Percentiles rank a stretch among this genome's conserved stretches.
Evolutionary conservation across 2,329 filamentous ascomycete genomes (phyloP).

Genomic region (Pseudogymnoascus sp.): DNA sequence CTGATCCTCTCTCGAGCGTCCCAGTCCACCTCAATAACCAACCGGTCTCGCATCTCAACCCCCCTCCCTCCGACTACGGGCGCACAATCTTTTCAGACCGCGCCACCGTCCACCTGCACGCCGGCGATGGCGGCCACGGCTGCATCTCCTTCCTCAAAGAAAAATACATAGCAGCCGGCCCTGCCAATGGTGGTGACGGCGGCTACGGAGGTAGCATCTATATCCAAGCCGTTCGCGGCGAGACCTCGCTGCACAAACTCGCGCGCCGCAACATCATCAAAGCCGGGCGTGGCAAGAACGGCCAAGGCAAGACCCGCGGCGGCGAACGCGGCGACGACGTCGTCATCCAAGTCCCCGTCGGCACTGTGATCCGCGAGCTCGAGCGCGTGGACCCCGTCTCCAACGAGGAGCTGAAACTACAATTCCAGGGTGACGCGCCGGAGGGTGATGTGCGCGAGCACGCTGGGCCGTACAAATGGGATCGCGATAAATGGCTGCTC

Average conservation of each 20-base stretch:
- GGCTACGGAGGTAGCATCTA: conserved; percentile 87
- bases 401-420: conserved; percentile 48
- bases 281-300: conserved; percentile 67
- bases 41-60: conserved; percentile 57
- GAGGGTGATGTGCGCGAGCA: conserved; percentile 20
- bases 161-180: conserved; percentile 79
- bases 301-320: conserved; percentile 62
- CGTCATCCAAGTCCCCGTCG: conserved; percentile 82
- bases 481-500: conserved; percentile 70
- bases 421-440: conserved; percentile 19
- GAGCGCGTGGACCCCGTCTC: conserved; percentile 66
- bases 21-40: conserved; percentile 11
- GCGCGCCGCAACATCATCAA: conserved; percentile 66
- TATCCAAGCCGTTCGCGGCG: conserved; percentile 83
- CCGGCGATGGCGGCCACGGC: conserved; percentile 77
- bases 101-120: conserved; percentile 66
- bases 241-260: conserved; percentile 90
- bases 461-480: conserved; percentile 31
- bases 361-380: conserved; percentile 80
- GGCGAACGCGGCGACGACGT: conserved; percentile 81
- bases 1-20: not conserved
- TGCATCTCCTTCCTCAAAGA: conserved; percentile 93
- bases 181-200: conserved; percentile 89
- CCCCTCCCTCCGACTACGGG: conserved; percentile 74
- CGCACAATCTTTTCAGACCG: conserved; percentile 79